Conservation (phyloP, 2,329 filamentous ascomycete genomes). For the Paecilomyces niveus region DNA sequence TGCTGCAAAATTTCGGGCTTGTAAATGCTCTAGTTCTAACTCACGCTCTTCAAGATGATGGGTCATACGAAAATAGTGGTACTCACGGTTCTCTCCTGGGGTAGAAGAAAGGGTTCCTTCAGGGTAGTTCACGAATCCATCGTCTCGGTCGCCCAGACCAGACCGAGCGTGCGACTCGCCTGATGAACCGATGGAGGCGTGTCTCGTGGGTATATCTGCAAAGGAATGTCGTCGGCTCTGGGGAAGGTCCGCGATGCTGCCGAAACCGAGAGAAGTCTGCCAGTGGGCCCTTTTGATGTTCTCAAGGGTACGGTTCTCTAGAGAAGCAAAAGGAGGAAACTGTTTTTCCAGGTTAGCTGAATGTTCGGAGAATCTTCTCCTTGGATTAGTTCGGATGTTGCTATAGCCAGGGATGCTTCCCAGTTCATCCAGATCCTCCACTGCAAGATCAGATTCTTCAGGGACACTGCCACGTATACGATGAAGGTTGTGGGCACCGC, state of each 20-base stretch:
- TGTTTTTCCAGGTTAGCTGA: conserved; percentile 35
- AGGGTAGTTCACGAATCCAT: conserved; percentile 26
- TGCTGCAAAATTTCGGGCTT: conserved; percentile 32
- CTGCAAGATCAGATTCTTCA: conserved; percentile 37
- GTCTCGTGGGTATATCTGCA: conserved; percentile 43
- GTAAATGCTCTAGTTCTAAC: conserved; percentile 33
- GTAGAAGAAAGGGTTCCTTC: conserved; percentile 30
- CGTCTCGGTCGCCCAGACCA: conserved; percentile 28
- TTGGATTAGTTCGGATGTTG: conserved; percentile 27
- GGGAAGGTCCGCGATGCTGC: conserved; percentile 37
- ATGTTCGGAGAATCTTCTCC: conserved; percentile 40
- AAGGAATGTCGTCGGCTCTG: conserved; percentile 47
- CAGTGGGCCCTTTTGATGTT: conserved; percentile 42
- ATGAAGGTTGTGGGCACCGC: conserved; percentile 26
- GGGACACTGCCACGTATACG: conserved; percentile 35
- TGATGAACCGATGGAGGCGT: conserved; percentile 36
- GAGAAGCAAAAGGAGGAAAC: conserved; percentile 25
- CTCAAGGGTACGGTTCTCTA: conserved; percentile 39
- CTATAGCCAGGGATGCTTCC: conserved; percentile 33
- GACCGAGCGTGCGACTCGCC: conserved; percentile 22
- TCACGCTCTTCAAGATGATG: conserved; percentile 21
- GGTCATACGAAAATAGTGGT: conserved; percentile 26
- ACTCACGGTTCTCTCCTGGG: conserved; percentile 38
- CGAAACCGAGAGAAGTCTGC: conserved; percentile 45
- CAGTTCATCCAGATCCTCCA: conserved; percentile 40